Percentiles rank a stretch among this genome's conserved stretches.
Conservation (phyloP, 768 basidiomycete genomes). For the Termitomyces eurrhizus region DNA sequence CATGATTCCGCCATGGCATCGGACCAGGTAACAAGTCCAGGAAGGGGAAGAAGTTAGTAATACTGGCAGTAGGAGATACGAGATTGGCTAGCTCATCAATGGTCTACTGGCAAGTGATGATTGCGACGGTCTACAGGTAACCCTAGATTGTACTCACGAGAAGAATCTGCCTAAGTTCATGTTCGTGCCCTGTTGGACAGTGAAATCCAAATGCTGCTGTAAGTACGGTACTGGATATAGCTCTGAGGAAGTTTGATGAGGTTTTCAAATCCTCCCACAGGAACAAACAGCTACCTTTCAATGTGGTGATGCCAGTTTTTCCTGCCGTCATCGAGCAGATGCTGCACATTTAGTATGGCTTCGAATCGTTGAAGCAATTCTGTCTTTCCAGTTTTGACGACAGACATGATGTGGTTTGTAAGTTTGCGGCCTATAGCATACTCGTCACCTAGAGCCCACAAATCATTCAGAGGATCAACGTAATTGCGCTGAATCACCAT, state of each 20-base stretch:
- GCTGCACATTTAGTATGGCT: neutral
- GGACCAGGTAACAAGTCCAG: neutral
- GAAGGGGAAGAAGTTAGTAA: neutral
- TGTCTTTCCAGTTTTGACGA: neutral
- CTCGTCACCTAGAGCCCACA: neutral
- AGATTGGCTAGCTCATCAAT: neutral
- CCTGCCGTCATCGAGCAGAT: neutral
- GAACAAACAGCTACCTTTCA: neutral
- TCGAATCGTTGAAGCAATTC: neutral
- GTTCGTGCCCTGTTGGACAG: neutral
- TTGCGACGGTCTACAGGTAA: neutral
- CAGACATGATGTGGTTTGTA: neutral
- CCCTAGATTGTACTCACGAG: neutral
- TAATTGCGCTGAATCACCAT: neutral
- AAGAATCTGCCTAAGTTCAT: neutral
- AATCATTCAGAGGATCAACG: neutral
- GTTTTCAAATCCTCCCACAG: neutral
- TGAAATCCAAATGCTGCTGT: conserved; percentile 1
- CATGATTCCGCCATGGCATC: neutral
- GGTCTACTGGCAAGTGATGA: neutral
- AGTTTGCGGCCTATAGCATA: neutral
- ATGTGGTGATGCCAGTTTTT: neutral
- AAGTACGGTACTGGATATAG: neutral
- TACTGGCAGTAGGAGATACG: neutral
- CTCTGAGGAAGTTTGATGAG: neutral